Evolutionary conservation across 306 rosid genomes (phyloP), one percentile per base, ranked within the genome.

Genomic region (Urtica urens): DNA sequence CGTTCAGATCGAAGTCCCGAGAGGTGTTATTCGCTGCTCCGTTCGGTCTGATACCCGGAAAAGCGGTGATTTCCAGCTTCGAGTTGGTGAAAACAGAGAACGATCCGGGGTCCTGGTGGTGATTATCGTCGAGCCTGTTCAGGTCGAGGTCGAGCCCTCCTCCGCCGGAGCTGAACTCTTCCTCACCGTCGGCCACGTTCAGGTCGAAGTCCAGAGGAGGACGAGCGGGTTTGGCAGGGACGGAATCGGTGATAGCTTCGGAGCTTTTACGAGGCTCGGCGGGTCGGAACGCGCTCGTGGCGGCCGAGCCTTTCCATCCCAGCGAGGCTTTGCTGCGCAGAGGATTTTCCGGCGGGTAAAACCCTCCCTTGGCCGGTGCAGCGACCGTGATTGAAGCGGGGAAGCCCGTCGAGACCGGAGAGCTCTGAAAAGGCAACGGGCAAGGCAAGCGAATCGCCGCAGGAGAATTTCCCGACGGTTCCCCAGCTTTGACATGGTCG

Each of bases 251-350:
- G 10, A 33, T 30, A n/a, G n/a, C n/a, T 62, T 73, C 87, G 28
- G 39, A 59, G 20, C 68, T 70, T 57, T 79, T 92, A 60, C 94
- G 73, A 29, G 93, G 99, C 62, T 92, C 99, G 15, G 99, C 96
- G 9, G 94, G 93, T 11, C 95, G 79, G 59, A 92, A 85, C 48
- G 99, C 99, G 64, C 99, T 92, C 24, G 94, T 92, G 46, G 93
- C 94, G 46, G 99, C 93, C 10, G 99, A 81, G 7, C 99, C 99
- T 66, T 85, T 90, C 99, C 96, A 92, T 50, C 96, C 95, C 61
- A 77, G 87, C 58, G 79, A 94, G 51, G 74, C 79, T 48, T 69
- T 92, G 46, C 59, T 75, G 51, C 75, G 73, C 71, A 82, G 52
- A 3, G 69, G 78, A 68, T 75, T 78, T 35, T 85, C 94, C 13